Evolutionary conservation across 768 basidiomycete genomes (phyloP), one percentile per base, ranked within the genome.

Genomic region (Neoboletus subvelutipes): DNA sequence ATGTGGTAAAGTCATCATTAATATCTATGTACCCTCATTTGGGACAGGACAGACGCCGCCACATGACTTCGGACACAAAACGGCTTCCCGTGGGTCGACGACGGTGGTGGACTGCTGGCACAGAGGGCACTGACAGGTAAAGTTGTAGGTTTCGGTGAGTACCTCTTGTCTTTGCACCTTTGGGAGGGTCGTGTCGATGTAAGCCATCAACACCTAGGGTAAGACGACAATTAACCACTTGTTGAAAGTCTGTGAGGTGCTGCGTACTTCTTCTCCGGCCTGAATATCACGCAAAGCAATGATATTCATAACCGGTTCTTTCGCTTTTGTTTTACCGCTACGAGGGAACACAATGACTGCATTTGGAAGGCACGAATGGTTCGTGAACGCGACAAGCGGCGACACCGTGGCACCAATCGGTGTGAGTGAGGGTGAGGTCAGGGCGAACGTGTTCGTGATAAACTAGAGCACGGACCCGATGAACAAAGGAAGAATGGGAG

Each of bases 261-360:
- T 12, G 60, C 73, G 6, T 50, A 90, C 92, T 82, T 97, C 90
- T 70, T 95, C 87, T 8, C 77, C 84, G 0, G 77, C 68, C 2
- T 61, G 49, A 34, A 98, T 87, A 15, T 82, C 75, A 50, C 80
- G 81, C 28, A 98, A 70, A 0, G 88, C 85, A 13, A 94, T 72
- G 12, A 97, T 78, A 37, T 89, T 82, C 83, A 94, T 80, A 29
- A 82, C 57, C 0, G 89, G 84, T 66, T 88, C 87, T 28, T 78
- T 71, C 20, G 55, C 64, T 1, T 64, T 63, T 15, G 69, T 58
- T 13, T 65, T 68, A 5, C 77, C 68, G 4, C 78, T 69, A 5
- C 83, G 77, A 48, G 95, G 94, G 67, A 96, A 98, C 4, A 98
- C 91, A n/a, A 95, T 82, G 33, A 88, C 91, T 0, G 89, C 92